Evolutionary conservation across 495 filamentous ascomycete genomes (phyloP), one percentile per base, ranked within the genome.

Genomic region (Cenococcum geophilum): DNA sequence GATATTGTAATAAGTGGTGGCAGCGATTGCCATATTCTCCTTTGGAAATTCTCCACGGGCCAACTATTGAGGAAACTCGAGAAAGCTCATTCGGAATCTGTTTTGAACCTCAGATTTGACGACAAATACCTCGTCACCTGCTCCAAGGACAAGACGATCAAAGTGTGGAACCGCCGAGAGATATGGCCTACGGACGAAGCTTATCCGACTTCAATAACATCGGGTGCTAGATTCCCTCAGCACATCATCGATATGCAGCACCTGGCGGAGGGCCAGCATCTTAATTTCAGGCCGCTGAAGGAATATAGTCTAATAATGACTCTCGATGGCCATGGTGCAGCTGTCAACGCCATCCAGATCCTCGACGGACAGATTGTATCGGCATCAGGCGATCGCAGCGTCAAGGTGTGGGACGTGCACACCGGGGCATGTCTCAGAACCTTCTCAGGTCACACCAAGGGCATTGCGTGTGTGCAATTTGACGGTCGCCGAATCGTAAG

Each of bases 401-500:
- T 97, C 68, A 95, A 95, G 68, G 79, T 96, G 16, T 99, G 95
- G 95, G 88, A 93, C 70, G 85, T 96, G 73, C 84, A 84, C 18
- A 88, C 83, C 0, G 89, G 91, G 54, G 74, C 78, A 14, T 92
- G 89, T 70, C 76, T 80, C 18, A 84, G 86, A 65, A 93, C 88
- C 9, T 81, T 95, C 40, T 73, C 88, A 49, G 95, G 93, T 4
- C 93, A 99, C 69, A 81, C 82, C 59, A 99, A 97, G 73, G 93
- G 93, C 18, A 97, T 99, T 69, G 93, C 93, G 16, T 99, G 93
- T 73, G 89, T 99, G 20, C 92, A 97, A 73, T 96, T 89, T 67
- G 93, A 99, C 72, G 91, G 89, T n/a, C 85, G 88, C n/a, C 83
- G 92, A 3, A 95, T 99, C 56, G 89, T 99, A 49, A 95, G 88